Percentiles rank a stretch among this genome's conserved stretches.
Conservation (phyloP, 1,284 basidiomycete genomes). For the Apiotrichum gamsii region DNA sequence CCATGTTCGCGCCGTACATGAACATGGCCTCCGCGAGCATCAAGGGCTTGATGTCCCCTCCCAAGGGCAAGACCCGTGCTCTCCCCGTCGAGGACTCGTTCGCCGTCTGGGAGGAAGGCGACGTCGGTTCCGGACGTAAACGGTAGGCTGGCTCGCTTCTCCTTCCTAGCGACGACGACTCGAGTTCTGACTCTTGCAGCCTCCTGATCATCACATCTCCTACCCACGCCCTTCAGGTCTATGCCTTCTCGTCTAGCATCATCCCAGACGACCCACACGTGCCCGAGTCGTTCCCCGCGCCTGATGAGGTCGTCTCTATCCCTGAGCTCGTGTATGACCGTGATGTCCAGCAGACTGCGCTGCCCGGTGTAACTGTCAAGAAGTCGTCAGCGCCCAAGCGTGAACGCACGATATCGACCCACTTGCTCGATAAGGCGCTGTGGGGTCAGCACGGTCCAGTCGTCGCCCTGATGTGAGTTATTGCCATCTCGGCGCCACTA, state of each 20-base stretch:
- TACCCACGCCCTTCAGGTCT: conserved; percentile 31
- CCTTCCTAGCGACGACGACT: neutral
- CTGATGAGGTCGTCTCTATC: conserved; percentile 33
- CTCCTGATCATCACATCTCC: conserved; percentile 26
- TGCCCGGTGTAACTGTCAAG: neutral
- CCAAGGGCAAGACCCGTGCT: neutral
- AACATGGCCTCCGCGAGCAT: conserved; percentile 19
- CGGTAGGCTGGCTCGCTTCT: neutral
- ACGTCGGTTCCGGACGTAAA: conserved; percentile 27
- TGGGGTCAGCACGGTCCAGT: conserved; percentile 15
- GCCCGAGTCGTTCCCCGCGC: conserved; percentile 26
- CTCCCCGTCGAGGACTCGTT: conserved; percentile 3
- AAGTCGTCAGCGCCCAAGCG: neutral
- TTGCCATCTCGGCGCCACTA: no score
- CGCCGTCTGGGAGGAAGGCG: conserved; percentile 29
- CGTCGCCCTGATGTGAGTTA: conserved; percentile 23
- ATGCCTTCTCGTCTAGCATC: conserved; percentile 13
- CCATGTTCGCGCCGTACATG: conserved; percentile 29
- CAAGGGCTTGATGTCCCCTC: conserved; percentile 18
- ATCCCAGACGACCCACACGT: conserved; percentile 35
- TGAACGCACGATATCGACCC: conserved; percentile 11
- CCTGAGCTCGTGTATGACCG: conserved; percentile 22
- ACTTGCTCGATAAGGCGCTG: conserved; percentile 5
- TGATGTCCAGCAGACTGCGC: neutral
- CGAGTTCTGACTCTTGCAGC: conserved; percentile 16